Percentiles rank a stretch among this genome's conserved stretches.
Conservation (phyloP, 2,329 filamentous ascomycete genomes). For the Xylariales sp. region DNA sequence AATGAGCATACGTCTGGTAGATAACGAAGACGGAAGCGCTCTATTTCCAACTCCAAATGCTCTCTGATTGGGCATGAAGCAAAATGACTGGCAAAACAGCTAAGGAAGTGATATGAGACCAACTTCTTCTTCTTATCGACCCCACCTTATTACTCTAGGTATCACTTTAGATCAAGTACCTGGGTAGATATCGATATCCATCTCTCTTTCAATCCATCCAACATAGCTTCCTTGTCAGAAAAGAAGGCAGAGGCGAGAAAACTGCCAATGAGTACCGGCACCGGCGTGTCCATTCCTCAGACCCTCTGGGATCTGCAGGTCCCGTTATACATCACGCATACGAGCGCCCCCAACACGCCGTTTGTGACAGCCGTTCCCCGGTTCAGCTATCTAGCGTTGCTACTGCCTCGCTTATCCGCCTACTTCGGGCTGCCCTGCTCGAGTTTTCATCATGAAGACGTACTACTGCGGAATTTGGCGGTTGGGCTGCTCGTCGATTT, state of each 20-base stretch:
- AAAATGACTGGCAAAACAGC: constrained; percentile 32
- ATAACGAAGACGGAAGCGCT: neutral
- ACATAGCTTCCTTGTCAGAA: neutral
- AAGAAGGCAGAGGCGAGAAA: neutral
- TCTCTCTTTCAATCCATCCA: neutral
- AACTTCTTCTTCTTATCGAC: constrained; percentile 11
- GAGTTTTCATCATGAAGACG: constrained; percentile 65
- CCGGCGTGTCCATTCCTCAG: constrained; percentile 52
- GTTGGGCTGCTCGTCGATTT: constrained; percentile 62
- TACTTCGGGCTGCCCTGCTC: constrained; percentile 67
- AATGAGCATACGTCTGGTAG: neutral
- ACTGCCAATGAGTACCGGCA: constrained; percentile 31
- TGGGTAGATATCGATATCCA: neutral
- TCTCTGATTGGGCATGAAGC: constrained; percentile 1
- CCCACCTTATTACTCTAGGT: constrained; percentile 10
- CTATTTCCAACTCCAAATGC: constrained; percentile 6
- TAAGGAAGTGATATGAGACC: constrained; percentile 31
- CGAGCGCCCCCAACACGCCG: constrained; percentile 58
- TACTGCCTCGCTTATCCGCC: constrained; percentile 65
- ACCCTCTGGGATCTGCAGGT: constrained; percentile 66
- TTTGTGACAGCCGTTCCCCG: constrained; percentile 67
- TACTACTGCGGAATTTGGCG: constrained; percentile 50
- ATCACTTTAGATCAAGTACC: neutral
- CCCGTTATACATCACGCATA: constrained; percentile 66
- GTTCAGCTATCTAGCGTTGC: constrained; percentile 69